Conservation (phyloP, 2,329 filamentous ascomycete species). For the Colletotrichum tropicale region DNA sequence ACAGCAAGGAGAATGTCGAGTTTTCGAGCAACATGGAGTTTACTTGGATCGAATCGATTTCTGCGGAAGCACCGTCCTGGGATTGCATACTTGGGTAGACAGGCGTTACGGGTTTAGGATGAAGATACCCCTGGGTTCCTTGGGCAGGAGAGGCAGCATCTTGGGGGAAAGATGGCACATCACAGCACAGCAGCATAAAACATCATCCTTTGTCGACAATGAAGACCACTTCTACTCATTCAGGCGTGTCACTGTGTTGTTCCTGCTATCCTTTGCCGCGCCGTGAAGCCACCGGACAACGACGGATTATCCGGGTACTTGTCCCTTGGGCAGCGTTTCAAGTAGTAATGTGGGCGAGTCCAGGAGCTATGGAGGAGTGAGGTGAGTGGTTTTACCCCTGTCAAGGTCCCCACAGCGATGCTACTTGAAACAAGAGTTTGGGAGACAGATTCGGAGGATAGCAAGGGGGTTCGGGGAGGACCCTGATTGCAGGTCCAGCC, state of each 20-base stretch:
- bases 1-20: neutral
- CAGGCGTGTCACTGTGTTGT: neutral
- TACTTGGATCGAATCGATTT: neutral
- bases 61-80: neutral
- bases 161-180: neutral
- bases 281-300: neutral
- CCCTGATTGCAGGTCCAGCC: neutral
- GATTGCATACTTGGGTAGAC: neutral
- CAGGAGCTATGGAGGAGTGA: neutral
- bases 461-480: neutral
- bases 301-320: neutral
- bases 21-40: neutral
- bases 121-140: neutral
- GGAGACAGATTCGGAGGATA: neutral
- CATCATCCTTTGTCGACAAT: neutral
- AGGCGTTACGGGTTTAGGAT: neutral
- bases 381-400: neutral
- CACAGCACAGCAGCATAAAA: neutral
- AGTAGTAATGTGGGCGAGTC: neutral
- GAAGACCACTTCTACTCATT: neutral
- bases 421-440: neutral
- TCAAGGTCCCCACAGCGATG: neutral
- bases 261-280: neutral
- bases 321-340: neutral
- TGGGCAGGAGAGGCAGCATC: neutral